phyloP scores from a whole-genome alignment of 75 land plant species.

The Isoetes taiwanensis region DNA sequence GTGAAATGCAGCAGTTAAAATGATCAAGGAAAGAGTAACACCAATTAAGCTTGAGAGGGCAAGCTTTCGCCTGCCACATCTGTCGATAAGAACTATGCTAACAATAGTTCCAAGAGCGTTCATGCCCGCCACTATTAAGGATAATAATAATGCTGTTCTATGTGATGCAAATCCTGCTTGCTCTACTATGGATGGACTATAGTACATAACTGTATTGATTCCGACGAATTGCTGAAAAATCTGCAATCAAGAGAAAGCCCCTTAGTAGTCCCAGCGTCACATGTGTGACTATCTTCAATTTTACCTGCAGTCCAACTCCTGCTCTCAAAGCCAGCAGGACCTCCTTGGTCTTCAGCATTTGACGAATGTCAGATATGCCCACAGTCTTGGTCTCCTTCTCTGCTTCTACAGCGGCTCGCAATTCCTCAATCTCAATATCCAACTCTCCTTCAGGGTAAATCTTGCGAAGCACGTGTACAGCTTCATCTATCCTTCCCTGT shows the following conservation, averaged over 20 bases:
- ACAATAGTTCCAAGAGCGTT: constrained; percentile 76
- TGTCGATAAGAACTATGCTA: constrained; percentile 38
- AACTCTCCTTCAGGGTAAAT: constrained; percentile 52
- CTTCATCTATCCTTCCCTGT: constrained; percentile 46
- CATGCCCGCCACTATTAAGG: constrained; percentile 69
- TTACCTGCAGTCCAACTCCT: constrained; percentile 96
- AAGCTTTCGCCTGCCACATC: constrained; percentile 59
- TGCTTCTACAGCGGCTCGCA: constrained; percentile 37
- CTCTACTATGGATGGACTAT: constrained; percentile 90
- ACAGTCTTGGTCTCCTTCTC: constrained; percentile 26
- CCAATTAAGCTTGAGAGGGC: constrained; percentile 51
- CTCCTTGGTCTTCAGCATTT: constrained; percentile 52
- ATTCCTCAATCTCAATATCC: constrained; percentile 38
- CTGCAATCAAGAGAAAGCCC: constrained; percentile 19
- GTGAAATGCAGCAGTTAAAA: constrained; percentile 41
- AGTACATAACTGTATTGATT: constrained; percentile 96
- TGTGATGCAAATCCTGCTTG: constrained; percentile 88
- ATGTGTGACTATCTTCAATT: background rate
- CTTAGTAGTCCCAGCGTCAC: too few species aligned
- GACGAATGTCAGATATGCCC: background rate
- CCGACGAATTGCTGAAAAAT: constrained; percentile 86
- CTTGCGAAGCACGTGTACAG: constrained; percentile 32
- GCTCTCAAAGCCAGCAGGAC: constrained; percentile 71
- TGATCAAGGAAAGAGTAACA: constrained; percentile 29
- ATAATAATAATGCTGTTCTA: constrained; percentile 52